Evolutionary conservation across 495 filamentous ascomycete species (phyloP), one percentile per base, ranked within the genome.

Genomic region (Cudoniella acicularis): DNA sequence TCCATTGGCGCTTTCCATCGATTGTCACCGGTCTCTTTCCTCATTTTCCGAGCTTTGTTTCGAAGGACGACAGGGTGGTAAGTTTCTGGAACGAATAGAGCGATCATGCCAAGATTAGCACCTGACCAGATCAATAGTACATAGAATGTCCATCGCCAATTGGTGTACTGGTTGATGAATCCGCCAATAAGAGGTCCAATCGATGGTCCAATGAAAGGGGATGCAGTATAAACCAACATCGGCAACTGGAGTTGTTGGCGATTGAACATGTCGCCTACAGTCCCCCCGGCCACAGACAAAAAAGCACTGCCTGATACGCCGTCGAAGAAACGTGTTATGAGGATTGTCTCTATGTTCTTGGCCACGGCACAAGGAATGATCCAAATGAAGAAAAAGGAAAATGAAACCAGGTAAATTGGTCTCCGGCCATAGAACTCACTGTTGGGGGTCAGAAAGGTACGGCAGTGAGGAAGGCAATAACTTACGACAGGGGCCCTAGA

Each of bases 121-220:
- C 74, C 80, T 1, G 88, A 79, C 91, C 91, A 96, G 16, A 96
- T 96, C 6, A 95, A 67, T 42, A 96, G 76, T 2, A 88, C 80
- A 70, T 93, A 97, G 68, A 96, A 96, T 3, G 88, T 89, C 93
- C 93, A 98, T 40, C 92, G 79, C 92, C 92, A 96, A 45, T 65
- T 77, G 6, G 83, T 83, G 56, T 83, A 88, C 52, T 87, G 81
- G 66, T 94, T 93, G 54, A 96, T 79, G 41, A 86, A 70, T 20
- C 81, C 82, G 2, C 81, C 80, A 3, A 84, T 59, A 11, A 85
- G 66, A 4, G 87, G 86, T 2, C 85, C 82, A 4, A 80, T 67
- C 66, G 78, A 79, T 74, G 84, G 86, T 16, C 90, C 89, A 40
- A 91, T 72, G 64, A 95, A 95, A 8, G 92, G 93, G 13, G 83